Conservation (phyloP, 2,329 filamentous ascomycete genomes). For the Botryotinia narcissicola region DNA sequence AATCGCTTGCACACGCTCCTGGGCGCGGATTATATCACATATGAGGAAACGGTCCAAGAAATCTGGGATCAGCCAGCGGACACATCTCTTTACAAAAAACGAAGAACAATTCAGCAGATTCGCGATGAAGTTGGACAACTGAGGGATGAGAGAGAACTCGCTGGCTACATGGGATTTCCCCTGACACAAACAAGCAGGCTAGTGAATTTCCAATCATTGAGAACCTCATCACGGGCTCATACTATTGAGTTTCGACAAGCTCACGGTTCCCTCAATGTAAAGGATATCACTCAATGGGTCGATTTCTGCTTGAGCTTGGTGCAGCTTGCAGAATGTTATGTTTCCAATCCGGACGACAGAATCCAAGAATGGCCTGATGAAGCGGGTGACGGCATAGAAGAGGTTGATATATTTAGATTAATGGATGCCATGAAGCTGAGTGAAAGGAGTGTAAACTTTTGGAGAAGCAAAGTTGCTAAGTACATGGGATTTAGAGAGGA, state of each 20-base stretch:
- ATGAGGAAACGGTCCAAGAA: not conserved
- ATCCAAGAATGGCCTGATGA: slow-evolving; percentile 21
- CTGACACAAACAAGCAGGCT: not conserved
- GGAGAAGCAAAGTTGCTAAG: slow-evolving; percentile 1
- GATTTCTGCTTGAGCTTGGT: slow-evolving; percentile 32
- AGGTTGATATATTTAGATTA: not conserved
- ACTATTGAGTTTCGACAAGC: slow-evolving; percentile 34
- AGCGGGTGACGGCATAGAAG: not conserved
- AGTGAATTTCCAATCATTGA: slow-evolving; percentile 27
- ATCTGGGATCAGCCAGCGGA: not conserved
- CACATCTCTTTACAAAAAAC: not conserved
- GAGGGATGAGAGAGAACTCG: not conserved
- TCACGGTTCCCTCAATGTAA: slow-evolving; percentile 25
- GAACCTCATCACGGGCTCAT: slow-evolving; percentile 13
- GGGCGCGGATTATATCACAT: not conserved
- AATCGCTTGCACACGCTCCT: slow-evolving; percentile 24
- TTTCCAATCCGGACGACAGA: slow-evolving; percentile 15
- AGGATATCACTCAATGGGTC: slow-evolving; percentile 29
- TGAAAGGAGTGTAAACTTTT: not conserved
- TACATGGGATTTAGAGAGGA: not conserved
- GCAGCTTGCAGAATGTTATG: slow-evolving; percentile 27
- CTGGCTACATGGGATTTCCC: slow-evolving; percentile 26
- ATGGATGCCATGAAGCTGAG: not conserved
- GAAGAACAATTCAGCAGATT: slow-evolving; percentile 1
- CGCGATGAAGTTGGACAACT: slow-evolving; percentile 2